Percentiles rank a stretch among this genome's conserved stretches.
These are phyloP conservation scores for Xylaria sp. DNA, from an alignment of 2,329 filamentous ascomycete genomes.

Conservation along the genomic window DNA sequence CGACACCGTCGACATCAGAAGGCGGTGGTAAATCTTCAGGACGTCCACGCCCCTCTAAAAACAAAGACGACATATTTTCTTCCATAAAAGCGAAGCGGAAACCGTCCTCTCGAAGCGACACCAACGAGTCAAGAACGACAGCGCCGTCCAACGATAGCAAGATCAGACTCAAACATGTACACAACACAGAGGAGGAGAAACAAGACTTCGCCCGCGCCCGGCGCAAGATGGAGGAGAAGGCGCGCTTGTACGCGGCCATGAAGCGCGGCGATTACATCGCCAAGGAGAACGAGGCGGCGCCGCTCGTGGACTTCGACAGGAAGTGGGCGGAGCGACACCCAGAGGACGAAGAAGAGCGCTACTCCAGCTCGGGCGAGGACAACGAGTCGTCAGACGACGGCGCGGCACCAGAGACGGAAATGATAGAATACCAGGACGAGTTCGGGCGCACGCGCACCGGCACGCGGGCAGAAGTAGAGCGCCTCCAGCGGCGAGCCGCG, in stretches of 20 bases:
- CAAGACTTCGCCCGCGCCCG: constrained; percentile 76
- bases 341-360: constrained; percentile 51
- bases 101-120: constrained; percentile 53
- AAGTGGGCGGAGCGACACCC: constrained; percentile 89
- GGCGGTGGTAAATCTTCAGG: constrained; percentile 53
- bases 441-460: constrained; percentile 85
- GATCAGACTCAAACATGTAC: constrained; percentile 62
- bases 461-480: constrained; percentile 74
- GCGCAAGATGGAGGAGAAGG: constrained; percentile 90
- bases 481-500: constrained; percentile 67
- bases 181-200: constrained; percentile 70
- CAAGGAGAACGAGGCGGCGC: constrained; percentile 71
- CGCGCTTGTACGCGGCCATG: constrained; percentile 86
- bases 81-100: constrained; percentile 55
- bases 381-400: constrained; percentile 69
- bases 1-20: constrained; percentile 54
- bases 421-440: constrained; percentile 91
- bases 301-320: constrained; percentile 90
- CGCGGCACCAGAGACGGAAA: constrained; percentile 58
- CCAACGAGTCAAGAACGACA: constrained; percentile 47
- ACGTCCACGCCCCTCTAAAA: constrained; percentile 64
- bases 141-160: constrained; percentile 23
- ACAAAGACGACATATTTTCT: constrained; percentile 76
- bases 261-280: constrained; percentile 87
- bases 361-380: constrained; percentile 63